Evolutionary conservation across 164 flowering plant genomes (phyloP), one percentile per base, ranked within the genome.

Genomic region (Euptelea pleiosperma): DNA sequence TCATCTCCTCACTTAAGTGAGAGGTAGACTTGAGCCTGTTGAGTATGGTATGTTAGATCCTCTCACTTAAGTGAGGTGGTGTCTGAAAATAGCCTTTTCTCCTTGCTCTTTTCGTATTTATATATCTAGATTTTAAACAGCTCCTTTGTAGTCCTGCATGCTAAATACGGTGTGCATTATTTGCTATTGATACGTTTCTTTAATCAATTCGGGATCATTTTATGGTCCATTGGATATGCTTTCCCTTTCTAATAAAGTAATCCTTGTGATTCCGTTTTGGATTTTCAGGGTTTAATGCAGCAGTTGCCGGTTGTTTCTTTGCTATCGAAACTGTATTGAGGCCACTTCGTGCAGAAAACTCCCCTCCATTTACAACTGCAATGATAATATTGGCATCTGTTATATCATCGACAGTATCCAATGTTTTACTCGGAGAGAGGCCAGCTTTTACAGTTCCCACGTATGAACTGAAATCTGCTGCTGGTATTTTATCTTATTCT

Each of bases 311-410:
- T 72, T 90, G 95, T 59, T 93, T 93, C 76, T 93, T 93, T 80
- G 96, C 99, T 39, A 93, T 90, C 55, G 99, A 93, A 72, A 90
- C 97, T 22, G 97, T 93, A 25, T 66, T 93, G 58, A 83, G 99
- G 77, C 99, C 97, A 68, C 99, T 80, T 25, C 92, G 84, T 67
- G 99, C 99, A 46, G 99, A 90, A 58, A 93, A 93, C 51, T 93
- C 99, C 47, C 97, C 99, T 69, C 99, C 99, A 37, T 88, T 93
- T 66, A 93, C 99, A 31, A 88, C 99, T 55, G 97, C 99, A 44
- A 88, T 88, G 99, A 93, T 90, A 57, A 93, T 93, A 60, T 77
- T 90, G 76, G 99, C 96, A 22, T 90, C 99, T 62, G 99, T 93
- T 50, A 83, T 93, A 62, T 91, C 99, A 62, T 88, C 97, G 47